These are phyloP conservation scores for Nosema muscidifuracis DNA, from an alignment of 371 early-diverging fungal species.

Conservation along the genomic window DNA sequence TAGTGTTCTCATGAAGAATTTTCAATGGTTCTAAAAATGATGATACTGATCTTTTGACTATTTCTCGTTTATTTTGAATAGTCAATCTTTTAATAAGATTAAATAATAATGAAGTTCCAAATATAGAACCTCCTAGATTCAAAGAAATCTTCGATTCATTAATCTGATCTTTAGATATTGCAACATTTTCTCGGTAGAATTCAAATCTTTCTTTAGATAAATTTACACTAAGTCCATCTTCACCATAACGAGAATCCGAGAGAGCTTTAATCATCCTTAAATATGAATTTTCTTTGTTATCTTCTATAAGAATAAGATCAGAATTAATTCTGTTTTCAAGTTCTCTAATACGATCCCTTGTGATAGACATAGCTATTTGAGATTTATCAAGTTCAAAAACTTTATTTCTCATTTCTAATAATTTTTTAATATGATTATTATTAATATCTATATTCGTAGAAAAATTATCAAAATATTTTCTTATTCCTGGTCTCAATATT, in stretches of 20 bases:
- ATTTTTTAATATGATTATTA: not conserved
- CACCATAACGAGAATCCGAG: conserved; percentile 9
- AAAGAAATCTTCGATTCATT: conserved; percentile 48
- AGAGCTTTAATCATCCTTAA: conserved; percentile 32
- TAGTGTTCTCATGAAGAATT: conserved; percentile 27
- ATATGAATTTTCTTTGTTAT: conserved; percentile 26
- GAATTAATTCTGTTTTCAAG: not conserved
- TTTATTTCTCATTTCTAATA: conserved; percentile 31
- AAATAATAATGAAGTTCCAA: conserved; percentile 42
- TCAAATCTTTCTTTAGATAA: conserved; percentile 38
- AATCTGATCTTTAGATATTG: conserved; percentile 4
- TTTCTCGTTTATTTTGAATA: conserved; percentile 27
- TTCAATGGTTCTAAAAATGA: conserved; percentile 43
- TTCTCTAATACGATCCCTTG: conserved; percentile 3
- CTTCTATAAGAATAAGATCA: not conserved
- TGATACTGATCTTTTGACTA: conserved; percentile 33
- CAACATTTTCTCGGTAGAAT: conserved; percentile 33
- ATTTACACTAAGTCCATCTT: conserved; percentile 15
- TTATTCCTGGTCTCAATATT: not conserved
- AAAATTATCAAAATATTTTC: conserved; percentile 12
- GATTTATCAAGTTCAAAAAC: conserved; percentile 39
- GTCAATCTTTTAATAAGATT: conserved; percentile 16
- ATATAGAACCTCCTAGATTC: conserved; percentile 57
- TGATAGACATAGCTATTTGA: conserved; percentile 36
- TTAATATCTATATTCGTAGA: not conserved